A percentile compares a stretch with the other conserved stretches of the same genome.
These are phyloP conservation scores for Zychaea mexicana DNA, from an alignment of 371 early-diverging fungal species.

Conservation along the genomic window DNA sequence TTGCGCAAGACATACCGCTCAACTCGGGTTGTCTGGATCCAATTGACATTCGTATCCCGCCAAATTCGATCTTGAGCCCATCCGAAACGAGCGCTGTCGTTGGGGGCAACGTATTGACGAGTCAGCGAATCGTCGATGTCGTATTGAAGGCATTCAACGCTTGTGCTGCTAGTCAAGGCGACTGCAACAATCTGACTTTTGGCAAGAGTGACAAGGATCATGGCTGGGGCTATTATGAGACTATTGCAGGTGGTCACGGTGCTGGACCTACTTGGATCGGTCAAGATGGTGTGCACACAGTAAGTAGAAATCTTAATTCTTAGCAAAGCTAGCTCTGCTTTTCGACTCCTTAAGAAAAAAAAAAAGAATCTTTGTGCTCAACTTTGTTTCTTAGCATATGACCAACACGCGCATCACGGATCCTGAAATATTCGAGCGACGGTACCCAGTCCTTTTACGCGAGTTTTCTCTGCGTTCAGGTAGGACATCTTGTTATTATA, in stretches of 20 bases:
- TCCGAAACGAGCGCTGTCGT: slow-evolving; percentile 90
- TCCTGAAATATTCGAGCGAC: slow-evolving; percentile 91
- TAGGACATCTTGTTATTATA: slow-evolving; percentile 1
- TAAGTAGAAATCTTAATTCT: slow-evolving; percentile 19
- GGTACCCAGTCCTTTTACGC: slow-evolving; percentile 92
- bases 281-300: slow-evolving; percentile 70
- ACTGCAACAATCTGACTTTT: slow-evolving; percentile 96
- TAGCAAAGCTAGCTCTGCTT: too few species aligned
- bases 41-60: slow-evolving; percentile 79
- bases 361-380: slow-evolving; percentile 4
- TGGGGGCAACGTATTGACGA: slow-evolving; percentile 96
- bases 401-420: slow-evolving; percentile 97
- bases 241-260: slow-evolving; percentile 84
- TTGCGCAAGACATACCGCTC: slow-evolving; percentile 88
- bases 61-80: slow-evolving; percentile 75
- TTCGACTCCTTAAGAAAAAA: too few species aligned
- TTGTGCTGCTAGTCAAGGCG: slow-evolving; percentile 94
- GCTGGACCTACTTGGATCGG: slow-evolving; percentile 94
- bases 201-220: slow-evolving; percentile 68
- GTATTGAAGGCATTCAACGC: slow-evolving; percentile 89
- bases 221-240: slow-evolving; percentile 97
- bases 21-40: slow-evolving; percentile 95
- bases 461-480: slow-evolving; percentile 78
- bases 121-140: slow-evolving; percentile 93
- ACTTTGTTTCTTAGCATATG: slow-evolving; percentile 75